Evolutionary conservation across 306 rosid genomes (phyloP), one percentile per base, ranked within the genome.

Genomic region (Herpetospermum pedunculosum): DNA sequence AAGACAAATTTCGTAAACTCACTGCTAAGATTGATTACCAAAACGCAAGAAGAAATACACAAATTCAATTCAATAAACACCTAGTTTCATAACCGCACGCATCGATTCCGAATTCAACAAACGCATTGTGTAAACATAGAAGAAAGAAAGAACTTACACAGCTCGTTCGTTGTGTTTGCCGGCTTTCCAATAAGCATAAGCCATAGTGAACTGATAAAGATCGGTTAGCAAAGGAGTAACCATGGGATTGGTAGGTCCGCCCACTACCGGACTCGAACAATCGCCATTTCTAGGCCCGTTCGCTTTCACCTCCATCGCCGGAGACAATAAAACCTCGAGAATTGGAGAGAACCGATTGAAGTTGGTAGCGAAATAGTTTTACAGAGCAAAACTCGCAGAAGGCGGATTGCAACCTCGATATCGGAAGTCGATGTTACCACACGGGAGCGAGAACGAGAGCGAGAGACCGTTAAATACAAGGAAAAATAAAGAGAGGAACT

Each of bases 181-280:
- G 65, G 99, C 96, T 85, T 88, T 95, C 99, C 99, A 95, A 83
- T 95, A 95, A 10, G 99, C 96, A 76, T 95, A 95, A 75, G 97
- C 97, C 99, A 95, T 95, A 74, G 99, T 95, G 86, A 89, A 95
- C 84, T 92, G 99, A 74, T 95, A 95, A 77, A 88, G 99, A 84
- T 95, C 99, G 37, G 91, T 95, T 59, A 95, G 97, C 77, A 95
- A 89, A 77, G 99, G 99, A 52, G 99, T 84, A 6, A 95, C 97
- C 96, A 95, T 92, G 5, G 99, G 97, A 29, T 95, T 95, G 32
- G 93, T 92, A 1, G 99, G 99, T 14, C 89, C 89, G 1, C 34
- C 75, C 5, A 94, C 32, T 10, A 55, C 79, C 83, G 62, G 85
- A 79, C 52, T 57, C 6, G 85, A 75, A 64, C 16, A 19, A 69